Base-by-base conservation (phyloP, 1,284 basidiomycete species). In the Malassezia restricta region DNA sequence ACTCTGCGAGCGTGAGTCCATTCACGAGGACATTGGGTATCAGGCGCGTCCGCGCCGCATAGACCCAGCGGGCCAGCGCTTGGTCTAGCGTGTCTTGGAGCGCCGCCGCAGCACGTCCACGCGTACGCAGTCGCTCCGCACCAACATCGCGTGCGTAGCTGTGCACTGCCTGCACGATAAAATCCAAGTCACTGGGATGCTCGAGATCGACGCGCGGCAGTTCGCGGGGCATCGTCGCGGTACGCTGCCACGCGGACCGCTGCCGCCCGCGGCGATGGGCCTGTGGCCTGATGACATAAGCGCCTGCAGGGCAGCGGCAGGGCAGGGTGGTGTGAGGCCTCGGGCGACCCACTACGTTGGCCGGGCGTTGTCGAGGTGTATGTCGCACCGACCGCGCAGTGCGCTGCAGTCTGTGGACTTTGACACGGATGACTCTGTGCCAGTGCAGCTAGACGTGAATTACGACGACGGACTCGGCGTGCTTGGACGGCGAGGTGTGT, bases 361-460 rank as follows among this genome's bases (percentile, higher is more conserved):
- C 20, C 4, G 2, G 20, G 20, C 20, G 20, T 24, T 24, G 20
- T 24, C 20, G 20, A 24, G 20, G 33, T 27, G n/a, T 43, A 55
- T 50, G 53, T 28, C n/a, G 8, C 53, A 33, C 15, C 47, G 41
- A 28, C 31, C 35, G 15, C 52, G 52, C 6, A 17, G 24, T 9
- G 29, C 38, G n/a, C 17, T 55, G 29, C 53, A 55, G 15, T 67
- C 66, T 15, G 58, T 68, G 12, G 68, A 71, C 42, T 58, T 71
- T 51, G 66, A 71, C 43, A 65, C 69, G 29, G 68, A 71, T 52
- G 65, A 64, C 11, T 61, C 53, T 29, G 50, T 58, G 12, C 41
- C 41, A 27, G 43, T 44, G 12, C 49, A 60, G 38, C 56, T 70
- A n/a, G 64, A 66, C 29, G 68, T 68, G 40, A 40, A 62, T 12